Evolutionary conservation across 768 basidiomycete species (phyloP).

Genomic region (Suillus tomentosus): DNA sequence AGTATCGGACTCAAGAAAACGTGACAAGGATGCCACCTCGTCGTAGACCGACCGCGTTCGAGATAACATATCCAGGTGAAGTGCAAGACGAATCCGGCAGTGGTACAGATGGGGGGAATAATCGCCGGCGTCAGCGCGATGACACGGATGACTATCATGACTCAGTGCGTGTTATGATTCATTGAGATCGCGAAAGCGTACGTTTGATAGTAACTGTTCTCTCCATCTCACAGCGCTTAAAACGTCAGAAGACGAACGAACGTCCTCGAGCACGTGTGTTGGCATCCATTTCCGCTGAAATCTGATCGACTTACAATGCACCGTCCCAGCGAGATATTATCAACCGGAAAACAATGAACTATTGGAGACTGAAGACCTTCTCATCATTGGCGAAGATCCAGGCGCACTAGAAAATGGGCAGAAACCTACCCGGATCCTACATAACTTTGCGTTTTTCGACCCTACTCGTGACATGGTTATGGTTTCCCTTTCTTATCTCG

Average conservation of each 20-base stretch:
- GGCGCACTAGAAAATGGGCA: constrained; percentile 35
- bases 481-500: constrained; percentile 50
- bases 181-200: not conserved
- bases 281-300: not conserved
- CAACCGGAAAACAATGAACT: constrained; percentile 33
- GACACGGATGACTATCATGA: constrained; percentile 12
- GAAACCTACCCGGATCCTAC: constrained; percentile 61
- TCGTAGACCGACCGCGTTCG: constrained; percentile 53
- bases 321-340: constrained; percentile 43
- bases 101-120: constrained; percentile 25
- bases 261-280: constrained; percentile 20
- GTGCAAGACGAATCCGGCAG: constrained; percentile 23
- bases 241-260: constrained; percentile 32
- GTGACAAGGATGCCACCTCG: constrained; percentile 36
- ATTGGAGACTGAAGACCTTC: constrained; percentile 36
- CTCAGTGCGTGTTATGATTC: constrained; percentile 18
- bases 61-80: constrained; percentile 50
- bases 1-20: not conserved
- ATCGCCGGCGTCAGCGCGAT: constrained; percentile 30
- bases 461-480: constrained; percentile 45
- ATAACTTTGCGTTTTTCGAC: constrained; percentile 65
- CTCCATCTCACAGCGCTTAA: constrained; percentile 19
- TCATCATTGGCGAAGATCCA: constrained; percentile 46
- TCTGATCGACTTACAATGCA: not conserved
- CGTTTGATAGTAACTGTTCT: not conserved